phyloP scores from a whole-genome alignment of 352 stramenopile species.

The Hyaloperonospora brassicae region DNA sequence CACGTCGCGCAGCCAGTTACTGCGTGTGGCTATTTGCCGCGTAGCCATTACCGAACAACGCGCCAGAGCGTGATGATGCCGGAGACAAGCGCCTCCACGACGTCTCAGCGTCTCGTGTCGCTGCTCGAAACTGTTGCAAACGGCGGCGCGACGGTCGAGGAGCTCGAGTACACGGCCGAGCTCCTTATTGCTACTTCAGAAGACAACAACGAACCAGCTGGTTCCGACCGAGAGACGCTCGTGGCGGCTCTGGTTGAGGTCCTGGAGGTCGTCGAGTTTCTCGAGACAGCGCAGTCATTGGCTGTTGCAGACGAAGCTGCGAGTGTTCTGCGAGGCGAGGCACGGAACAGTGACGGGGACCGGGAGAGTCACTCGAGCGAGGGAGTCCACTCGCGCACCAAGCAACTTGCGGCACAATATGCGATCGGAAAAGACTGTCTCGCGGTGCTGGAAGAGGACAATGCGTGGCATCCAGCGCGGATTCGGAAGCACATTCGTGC shows the following conservation, averaged over 20 bases:
- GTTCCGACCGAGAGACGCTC: constrained; percentile 17
- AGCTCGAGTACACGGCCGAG: constrained; percentile 63
- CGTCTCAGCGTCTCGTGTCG: constrained; percentile 14
- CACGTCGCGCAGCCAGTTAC: too few species aligned
- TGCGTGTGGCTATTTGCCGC: too few species aligned
- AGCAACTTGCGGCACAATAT: constrained; percentile 38
- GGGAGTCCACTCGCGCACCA: constrained; percentile 14
- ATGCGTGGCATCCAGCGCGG: constrained; percentile 60
- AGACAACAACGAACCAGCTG: constrained; percentile 16
- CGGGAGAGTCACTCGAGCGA: constrained; percentile 20
- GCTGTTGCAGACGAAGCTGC: constrained; percentile 21
- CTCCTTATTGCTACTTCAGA: constrained; percentile 44
- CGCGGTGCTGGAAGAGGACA: constrained; percentile 58
- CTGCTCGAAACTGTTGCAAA: constrained; percentile 20
- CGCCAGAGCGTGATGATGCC: too few species aligned
- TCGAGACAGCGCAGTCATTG: constrained; percentile 20
- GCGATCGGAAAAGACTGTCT: constrained; percentile 53
- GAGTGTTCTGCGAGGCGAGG: constrained; percentile 13
- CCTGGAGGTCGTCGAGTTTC: constrained; percentile 35
- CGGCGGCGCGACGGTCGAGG: constrained; percentile 18
- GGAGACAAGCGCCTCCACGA: not conserved
- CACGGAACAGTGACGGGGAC: constrained; percentile 15
- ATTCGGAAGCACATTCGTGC: constrained; percentile 39
- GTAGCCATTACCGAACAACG: too few species aligned
- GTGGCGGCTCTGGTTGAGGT: constrained; percentile 29